Conservation (phyloP, 2,329 filamentous ascomycete genomes). For the Podosphaera fusca region DNA sequence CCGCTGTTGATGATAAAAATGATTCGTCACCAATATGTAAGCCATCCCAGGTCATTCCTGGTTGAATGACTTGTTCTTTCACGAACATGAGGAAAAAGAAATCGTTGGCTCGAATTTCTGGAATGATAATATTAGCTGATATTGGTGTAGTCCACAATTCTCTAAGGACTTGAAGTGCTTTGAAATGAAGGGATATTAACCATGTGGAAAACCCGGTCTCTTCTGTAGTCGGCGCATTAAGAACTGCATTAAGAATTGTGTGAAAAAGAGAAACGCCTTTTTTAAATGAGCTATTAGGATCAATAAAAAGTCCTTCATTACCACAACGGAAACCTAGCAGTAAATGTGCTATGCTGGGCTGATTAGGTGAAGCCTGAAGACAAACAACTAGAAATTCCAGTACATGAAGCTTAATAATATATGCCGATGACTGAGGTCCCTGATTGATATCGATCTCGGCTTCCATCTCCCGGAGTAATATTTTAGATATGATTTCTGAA, state of each 20-base stretch:
- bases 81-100: slow-evolving; percentile 59
- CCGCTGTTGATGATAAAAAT: slow-evolving; percentile 31
- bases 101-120: slow-evolving; percentile 57
- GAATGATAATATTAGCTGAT: slow-evolving; percentile 50
- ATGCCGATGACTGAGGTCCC: slow-evolving; percentile 45
- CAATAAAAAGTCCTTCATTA: slow-evolving; percentile 43
- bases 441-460: slow-evolving; percentile 49
- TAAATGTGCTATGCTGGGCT: slow-evolving; percentile 74
- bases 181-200: slow-evolving; percentile 45
- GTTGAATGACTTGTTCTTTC: slow-evolving; percentile 45
- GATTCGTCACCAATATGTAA: slow-evolving; percentile 32
- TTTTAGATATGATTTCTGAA: slow-evolving; percentile 54
- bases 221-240: slow-evolving; percentile 39
- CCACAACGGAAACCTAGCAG: slow-evolving; percentile 71
- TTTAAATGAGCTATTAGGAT: slow-evolving; percentile 46
- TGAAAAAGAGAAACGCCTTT: slow-evolving; percentile 62
- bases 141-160: slow-evolving; percentile 67
- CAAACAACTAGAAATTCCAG: slow-evolving; percentile 71
- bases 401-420: slow-evolving; percentile 62
- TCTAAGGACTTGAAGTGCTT: slow-evolving; percentile 49
- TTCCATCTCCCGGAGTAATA: slow-evolving; percentile 45
- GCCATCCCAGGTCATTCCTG: slow-evolving; percentile 52
- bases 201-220: slow-evolving; percentile 35
- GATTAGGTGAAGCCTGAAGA: slow-evolving; percentile 47
- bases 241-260: slow-evolving; percentile 46